Percentiles rank a stretch among this genome's conserved stretches.
Conservation (phyloP, 352 stramenopile species). For the Globisporangium cederbergense region DNA sequence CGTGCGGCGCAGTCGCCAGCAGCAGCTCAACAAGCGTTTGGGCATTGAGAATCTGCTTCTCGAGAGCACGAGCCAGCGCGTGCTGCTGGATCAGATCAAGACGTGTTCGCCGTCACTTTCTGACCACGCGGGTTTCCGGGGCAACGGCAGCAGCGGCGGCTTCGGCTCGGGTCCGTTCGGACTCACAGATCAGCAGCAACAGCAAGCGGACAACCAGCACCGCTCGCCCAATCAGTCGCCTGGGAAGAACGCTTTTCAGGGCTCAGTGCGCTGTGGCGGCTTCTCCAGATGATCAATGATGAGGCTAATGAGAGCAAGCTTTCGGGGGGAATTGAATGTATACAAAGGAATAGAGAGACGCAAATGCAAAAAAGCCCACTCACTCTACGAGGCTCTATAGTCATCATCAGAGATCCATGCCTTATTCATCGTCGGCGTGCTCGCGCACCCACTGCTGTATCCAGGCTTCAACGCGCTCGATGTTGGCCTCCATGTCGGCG, state of each 20-base stretch:
- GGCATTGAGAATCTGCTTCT: slow-evolving; percentile 42
- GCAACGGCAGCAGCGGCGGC: background rate
- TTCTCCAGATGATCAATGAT: slow-evolving; percentile 6
- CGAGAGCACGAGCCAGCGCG: slow-evolving; percentile 47
- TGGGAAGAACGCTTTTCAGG: background rate
- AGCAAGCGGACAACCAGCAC: slow-evolving; percentile 2
- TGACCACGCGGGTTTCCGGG: background rate
- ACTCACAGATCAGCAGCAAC: background rate
- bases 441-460: slow-evolving; percentile 89
- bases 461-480: slow-evolving; percentile 91
- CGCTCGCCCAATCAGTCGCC: slow-evolving; percentile 1
- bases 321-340: background rate
- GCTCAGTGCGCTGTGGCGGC: slow-evolving; percentile 9
- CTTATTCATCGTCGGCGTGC: slow-evolving; percentile 29
- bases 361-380: background rate
- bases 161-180: slow-evolving; percentile 4
- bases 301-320: background rate
- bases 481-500: slow-evolving; percentile 96
- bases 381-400: slow-evolving; percentile 2
- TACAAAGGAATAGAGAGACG: background rate
- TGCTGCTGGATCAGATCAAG: slow-evolving; percentile 56
- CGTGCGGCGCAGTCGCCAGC: background rate
- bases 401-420: background rate
- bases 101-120: slow-evolving; percentile 19
- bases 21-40: slow-evolving; percentile 16